Base-by-base conservation (phyloP, 2,329 filamentous ascomycete species). In the Colletotrichum graminicola region DNA sequence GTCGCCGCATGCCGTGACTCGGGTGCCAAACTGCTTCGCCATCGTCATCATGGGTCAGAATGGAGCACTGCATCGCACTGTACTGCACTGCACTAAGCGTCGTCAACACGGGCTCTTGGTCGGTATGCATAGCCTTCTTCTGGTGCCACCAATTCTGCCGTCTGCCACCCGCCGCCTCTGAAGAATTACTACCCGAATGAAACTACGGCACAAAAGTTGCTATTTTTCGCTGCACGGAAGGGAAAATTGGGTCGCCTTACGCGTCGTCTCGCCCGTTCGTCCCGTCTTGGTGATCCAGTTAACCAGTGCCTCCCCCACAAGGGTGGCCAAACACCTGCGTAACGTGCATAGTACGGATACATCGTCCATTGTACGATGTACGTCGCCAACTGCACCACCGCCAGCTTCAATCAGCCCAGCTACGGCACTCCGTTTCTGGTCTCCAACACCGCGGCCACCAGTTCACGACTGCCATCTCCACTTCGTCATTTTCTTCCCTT, bases 211-310 rank as follows among this genome's bases (percentile, higher is more conserved):
- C 29, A 47, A n/a, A 47, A 54, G 52, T 51, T 69, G 60, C 65
- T 68, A 69, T 72, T 68, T 72, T 72, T 69, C 47, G 65, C 69
- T 68, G 45, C 69, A 36, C 60, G 52, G 14, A 26, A 39, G 8
- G 43, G 45, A 62, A 68, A 72, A 72, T 26, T 62, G 69, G 69
- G 54, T 47, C 69, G 39, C 45, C 57, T 72, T 69, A 72, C 69
- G 69, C 69, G 69, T 72, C 69, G 59, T 69, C 60, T 23, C 45
- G 45, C 23, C 45, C 41, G 41, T 36, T 47, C 41, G 41, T 36
- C 52, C 49, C 55, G 32, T 41, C 26, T 39, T 36, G 55, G 54
- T 45, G 45, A 45, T 56, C 62, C 57, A 34, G 41, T 43, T 23
- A 51, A 61, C 63, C n/a, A 47, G 60, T 45, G 43, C 26, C 54